Conservation (phyloP, 768 basidiomycete species). For the Russula griseocarnosa region DNA sequence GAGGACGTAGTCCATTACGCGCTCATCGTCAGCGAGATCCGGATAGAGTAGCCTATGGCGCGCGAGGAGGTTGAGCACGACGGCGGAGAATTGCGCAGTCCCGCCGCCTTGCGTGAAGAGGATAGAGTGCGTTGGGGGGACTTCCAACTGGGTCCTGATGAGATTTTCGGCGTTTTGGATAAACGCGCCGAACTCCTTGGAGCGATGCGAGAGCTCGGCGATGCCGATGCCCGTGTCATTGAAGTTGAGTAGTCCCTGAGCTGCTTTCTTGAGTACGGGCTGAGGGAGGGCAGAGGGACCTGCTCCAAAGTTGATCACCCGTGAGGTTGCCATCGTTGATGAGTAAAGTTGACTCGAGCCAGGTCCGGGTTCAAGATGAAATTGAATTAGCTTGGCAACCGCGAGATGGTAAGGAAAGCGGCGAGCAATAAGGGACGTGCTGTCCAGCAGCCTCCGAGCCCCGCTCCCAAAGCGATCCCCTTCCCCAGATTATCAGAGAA, state of each 20-base stretch:
- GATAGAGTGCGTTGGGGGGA: conserved; percentile 80
- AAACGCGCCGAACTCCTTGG: conserved; percentile 77
- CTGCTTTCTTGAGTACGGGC: conserved; percentile 79
- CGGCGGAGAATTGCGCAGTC: conserved; percentile 84
- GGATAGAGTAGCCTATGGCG: conserved; percentile 75
- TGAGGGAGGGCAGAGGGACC: conserved; percentile 91
- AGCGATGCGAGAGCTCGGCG: conserved; percentile 94
- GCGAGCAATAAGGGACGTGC: background rate
- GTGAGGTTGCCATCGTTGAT: conserved; percentile 39
- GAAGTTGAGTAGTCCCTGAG: conserved; percentile 85
- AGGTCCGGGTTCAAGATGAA: background rate
- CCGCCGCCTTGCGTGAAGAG: conserved; percentile 96
- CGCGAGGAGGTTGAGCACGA: conserved; percentile 88
- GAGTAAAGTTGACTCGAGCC: background rate
- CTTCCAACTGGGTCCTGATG: conserved; percentile 70
- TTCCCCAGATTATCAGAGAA: conserved; percentile 22
- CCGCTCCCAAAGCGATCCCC: conserved; percentile 4
- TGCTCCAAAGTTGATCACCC: conserved; percentile 87
- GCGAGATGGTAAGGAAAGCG: conserved; percentile 19
- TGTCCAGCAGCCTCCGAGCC: background rate
- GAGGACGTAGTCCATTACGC: conserved; percentile 80
- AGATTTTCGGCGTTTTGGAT: conserved; percentile 57
- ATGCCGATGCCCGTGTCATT: conserved; percentile 89
- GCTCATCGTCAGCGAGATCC: conserved; percentile 48
- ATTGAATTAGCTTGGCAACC: background rate